Evolutionary conservation across 2,329 filamentous ascomycete species (phyloP), one percentile per base, ranked within the genome.

Genomic region (Salinomyces thailandicus): DNA sequence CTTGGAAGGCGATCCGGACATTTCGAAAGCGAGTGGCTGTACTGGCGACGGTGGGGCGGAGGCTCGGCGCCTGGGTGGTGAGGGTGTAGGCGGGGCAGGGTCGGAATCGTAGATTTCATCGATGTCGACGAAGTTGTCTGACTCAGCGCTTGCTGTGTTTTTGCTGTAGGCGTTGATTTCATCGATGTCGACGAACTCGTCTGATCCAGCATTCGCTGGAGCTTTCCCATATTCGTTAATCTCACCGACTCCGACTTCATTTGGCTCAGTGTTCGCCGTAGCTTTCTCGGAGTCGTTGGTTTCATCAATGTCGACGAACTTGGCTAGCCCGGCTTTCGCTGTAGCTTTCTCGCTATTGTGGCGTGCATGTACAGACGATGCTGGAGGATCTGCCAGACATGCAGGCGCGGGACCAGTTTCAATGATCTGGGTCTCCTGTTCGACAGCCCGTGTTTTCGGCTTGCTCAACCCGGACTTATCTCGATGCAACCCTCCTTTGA

Each of bases 401-500:
- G 22, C 22, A 26, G 22, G 22, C n/a, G 22, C 22, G 9, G 22
- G 22, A n/a, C n/a, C n/a, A n/a, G n/a, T n/a, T n/a, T n/a, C n/a
- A n/a, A n/a, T n/a, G n/a, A n/a, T n/a, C n/a, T n/a, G n/a, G n/a
- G n/a, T n/a, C n/a, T n/a, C n/a, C n/a, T n/a, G n/a, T n/a, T n/a
- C n/a, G n/a, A n/a, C n/a, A n/a, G n/a, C n/a, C n/a, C n/a, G n/a
- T n/a, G n/a, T n/a, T 26, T 15, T 31, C 14, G n/a, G 16, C 37
- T 14, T 19, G 4, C 5, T 12, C 8, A 41, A 22, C 3, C 33
- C 33, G 4, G 34, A 34, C 20, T 36, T 37, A 17, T 43, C 41
- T 18, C 37, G 11, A 6, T 46, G 31, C 24, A 48, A 39, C 3
- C 42, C 45, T 1, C 81, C 81, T 15, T 77, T 71, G 0, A 62